Conservation (phyloP, 306 rosid species). For the Boehmeria nivea region DNA sequence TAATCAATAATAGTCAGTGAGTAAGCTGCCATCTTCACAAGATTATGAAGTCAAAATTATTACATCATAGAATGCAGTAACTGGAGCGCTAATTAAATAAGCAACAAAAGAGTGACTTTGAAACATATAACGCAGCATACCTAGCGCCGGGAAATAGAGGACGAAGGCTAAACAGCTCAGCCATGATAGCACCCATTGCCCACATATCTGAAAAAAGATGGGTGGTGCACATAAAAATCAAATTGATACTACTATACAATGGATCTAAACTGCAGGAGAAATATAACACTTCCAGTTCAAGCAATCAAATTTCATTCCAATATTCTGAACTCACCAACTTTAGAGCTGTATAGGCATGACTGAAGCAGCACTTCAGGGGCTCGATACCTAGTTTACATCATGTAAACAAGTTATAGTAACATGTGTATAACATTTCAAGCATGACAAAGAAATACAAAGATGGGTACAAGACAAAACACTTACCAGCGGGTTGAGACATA, state of each 20-base stretch:
- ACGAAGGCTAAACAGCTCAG: conserved; percentile 83
- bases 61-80: not conserved
- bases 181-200: conserved; percentile 99
- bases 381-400: conserved; percentile 75
- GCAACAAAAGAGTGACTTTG: no score
- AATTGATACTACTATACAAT: not conserved
- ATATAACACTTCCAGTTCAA: not conserved
- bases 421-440: not conserved
- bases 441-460: not conserved
- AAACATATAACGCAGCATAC: conserved; percentile 26
- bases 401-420: conserved; percentile 2
- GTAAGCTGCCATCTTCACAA: not conserved
- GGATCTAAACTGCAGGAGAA: not conserved
- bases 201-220: conserved; percentile 62
- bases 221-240: not conserved
- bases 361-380: conserved; percentile 99
- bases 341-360: conserved; percentile 66
- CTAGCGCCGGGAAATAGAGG: conserved; percentile 92
- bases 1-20: not conserved
- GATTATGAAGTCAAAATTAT: not conserved
- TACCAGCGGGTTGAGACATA: conserved; percentile 97
- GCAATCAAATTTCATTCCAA: not conserved
- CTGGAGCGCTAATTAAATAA: no score
- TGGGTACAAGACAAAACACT: conserved; percentile 18
- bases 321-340: conserved; percentile 99